Base-by-base conservation (phyloP, 805 yeast species). In the Candida boleticola region DNA sequence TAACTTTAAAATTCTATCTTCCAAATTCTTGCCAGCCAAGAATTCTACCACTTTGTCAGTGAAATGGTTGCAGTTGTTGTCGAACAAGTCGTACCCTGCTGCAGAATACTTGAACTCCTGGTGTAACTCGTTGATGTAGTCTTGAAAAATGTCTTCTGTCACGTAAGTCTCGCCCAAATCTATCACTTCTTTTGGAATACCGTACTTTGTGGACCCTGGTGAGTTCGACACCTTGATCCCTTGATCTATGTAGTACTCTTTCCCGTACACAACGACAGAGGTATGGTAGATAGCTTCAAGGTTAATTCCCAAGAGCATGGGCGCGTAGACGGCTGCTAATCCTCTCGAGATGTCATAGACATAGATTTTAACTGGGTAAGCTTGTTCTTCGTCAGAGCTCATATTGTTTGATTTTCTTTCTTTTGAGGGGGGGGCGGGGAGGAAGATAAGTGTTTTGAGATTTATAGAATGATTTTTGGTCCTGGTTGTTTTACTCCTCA, bases 271-370 rank as follows among this genome's bases (percentile, higher is more conserved):
- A 9, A 79, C 80, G 1, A 80, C 75, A 2, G 80, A 71, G 0
- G 87, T 82, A 56, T 82, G 89, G 68, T 82, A 83, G 5, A 82
- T 72, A 11, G 87, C 89, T 22, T 82, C 85, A 6, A 79, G 54
- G 5, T 57, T 52, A n/a, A 60, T 53, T 4, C 87, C 88, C 1
- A 82, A 57, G 6, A 82, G 52, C 58, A 68, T 66, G 14, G 67
- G 73, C 3, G 83, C 67, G 49, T 75, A 65, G 17, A 65, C 51
- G 9, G 72, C 65, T 4, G 89, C 89, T 45, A 82, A 55, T 0
- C 88, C 88, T 23, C 65, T 71, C 1, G 85, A 77, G 17, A 82
- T 68, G 49, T 82, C 89, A 51, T 82, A 82, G 9, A 82, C 83
- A 52, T 78, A 76, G 3, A 80, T 72, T 49, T 77, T 60, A 7